Base-by-base conservation (phyloP, 768 basidiomycete species). In the Boletus eberwhitei region DNA sequence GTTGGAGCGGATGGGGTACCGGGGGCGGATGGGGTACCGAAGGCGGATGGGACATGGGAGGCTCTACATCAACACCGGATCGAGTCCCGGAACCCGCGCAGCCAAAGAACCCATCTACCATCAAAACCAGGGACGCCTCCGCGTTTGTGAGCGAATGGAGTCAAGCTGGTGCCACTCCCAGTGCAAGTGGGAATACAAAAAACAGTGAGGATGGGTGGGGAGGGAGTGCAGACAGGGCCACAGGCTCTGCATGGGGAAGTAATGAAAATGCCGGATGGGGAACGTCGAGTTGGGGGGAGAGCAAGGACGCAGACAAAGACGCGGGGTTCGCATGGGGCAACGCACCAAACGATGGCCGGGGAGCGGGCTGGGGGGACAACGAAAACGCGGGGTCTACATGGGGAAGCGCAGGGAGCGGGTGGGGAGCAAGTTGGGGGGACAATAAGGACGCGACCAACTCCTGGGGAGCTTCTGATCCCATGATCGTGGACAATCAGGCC, bases 401-500 rank as follows among this genome's bases (percentile, higher is more conserved):
- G 52, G 52, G 48, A 21, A 19, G 21, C 14, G 31, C 31, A 32
- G 31, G 11, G 31, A 32, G 31, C 4, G 31, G 29, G 16, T 53
- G 54, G 62, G 62, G 55, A 24, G n/a, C 22, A 0, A 38, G 50
- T 24, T 45, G 51, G 54, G 59, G 50, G n/a, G 14, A 17, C 34
- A 52, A 48, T 24, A 54, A 44, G 29, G 44, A 53, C 42, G 16
- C 41, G 8, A 43, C 47, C 24, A 49, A 13, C 31, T 19, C 55
- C 34, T 48, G 49, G 53, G 46, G 50, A 24, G 26, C 3, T 32
- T 37, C 64, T n/a, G 42, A 49, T 24, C 34, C 62, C 34, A 62
- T 49, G 47, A 31, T 47, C 24, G 44, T 55, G 44, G 61, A 61
- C 44, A 40, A 41, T 2, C 52, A n/a, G 11, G 2, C 22, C 7